phyloP scores from a whole-genome alignment of 2,329 filamentous ascomycete species.

The Eutypa lata region DNA sequence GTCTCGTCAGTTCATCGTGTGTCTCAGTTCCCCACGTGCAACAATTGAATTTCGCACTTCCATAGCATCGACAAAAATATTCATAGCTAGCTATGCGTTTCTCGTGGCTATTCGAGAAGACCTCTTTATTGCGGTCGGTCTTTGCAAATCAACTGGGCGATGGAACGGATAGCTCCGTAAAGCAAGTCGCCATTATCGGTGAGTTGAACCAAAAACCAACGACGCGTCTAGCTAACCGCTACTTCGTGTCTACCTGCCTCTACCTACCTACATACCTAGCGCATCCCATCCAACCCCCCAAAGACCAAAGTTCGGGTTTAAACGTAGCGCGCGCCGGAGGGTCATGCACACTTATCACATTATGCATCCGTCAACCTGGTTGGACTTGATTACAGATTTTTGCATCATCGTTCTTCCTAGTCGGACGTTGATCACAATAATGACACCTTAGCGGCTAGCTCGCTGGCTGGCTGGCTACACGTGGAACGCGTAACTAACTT shows the following conservation, averaged over 20 bases:
- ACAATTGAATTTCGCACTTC: neutral
- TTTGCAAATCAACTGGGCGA: neutral
- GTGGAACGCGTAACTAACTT: neutral
- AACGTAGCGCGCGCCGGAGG: no score
- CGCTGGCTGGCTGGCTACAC: neutral
- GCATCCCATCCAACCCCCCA: no score
- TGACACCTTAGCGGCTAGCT: no score
- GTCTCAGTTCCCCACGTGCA: neutral
- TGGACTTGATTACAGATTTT: neutral
- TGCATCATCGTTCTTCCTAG: no score
- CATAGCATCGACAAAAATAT: neutral
- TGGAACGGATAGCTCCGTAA: slow-evolving; percentile 3
- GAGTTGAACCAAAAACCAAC: neutral
- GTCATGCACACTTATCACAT: neutral
- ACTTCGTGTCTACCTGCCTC: no score
- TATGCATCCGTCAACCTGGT: neutral
- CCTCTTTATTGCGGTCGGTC: neutral
- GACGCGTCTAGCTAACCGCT: neutral
- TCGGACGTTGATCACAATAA: no score
- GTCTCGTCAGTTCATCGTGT: neutral
- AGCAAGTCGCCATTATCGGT: slow-evolving; percentile 8
- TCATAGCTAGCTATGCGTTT: neutral
- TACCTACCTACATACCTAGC: no score
- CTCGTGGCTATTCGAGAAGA: neutral
- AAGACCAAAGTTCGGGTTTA: no score